Base-by-base conservation (phyloP, 306 rosid species). In the Arachis stenosperma region DNA sequence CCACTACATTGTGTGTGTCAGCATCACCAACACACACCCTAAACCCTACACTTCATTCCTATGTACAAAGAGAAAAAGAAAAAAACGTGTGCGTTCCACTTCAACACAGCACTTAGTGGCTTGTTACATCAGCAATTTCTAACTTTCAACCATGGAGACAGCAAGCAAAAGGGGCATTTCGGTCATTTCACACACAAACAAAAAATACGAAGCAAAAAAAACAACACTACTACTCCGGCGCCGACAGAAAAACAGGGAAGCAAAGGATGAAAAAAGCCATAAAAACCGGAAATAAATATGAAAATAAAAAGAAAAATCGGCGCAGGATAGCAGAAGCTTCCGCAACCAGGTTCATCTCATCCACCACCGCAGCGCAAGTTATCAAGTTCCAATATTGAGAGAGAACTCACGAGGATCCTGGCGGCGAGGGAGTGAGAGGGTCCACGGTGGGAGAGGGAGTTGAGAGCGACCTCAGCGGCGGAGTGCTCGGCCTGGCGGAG, bases 401-500 rank as follows among this genome's bases (percentile, higher is more conserved):
- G 17, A 61, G 27, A 39, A 78, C 96, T 82, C 44, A 94, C 98
- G 83, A 94, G 88, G 52, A 94, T 89, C 76, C 90, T 82, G 6
- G 98, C 98, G 61, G 96, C 97, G 48, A 94, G 96, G 41, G 92
- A 94, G 88, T 89, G 93, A 33, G 98, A 91, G 12, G 98, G 98
- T 0, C 92, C 97, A 9, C 97, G 93, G 77, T 85, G 77, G 30
- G 98, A 87, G 83, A 94, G 96, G 14, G 92, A 88, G 79, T 80
- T 89, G 64, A 94, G 97, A 1, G 98, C 98, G n/a, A 94, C 95
- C 79, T 94, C 98, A 15, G 98, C 98, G 42, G 97, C 98, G 54
- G 97, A 91, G 92, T 94, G 98, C 74, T 94, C 98, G 0, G 98
- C 98, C 77, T 91, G 98, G 9, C 98, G 96, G 75, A 94, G 96